Base-by-base conservation (phyloP, 2,329 filamentous ascomycete species). In the Pseudopithomyces maydicus region DNA sequence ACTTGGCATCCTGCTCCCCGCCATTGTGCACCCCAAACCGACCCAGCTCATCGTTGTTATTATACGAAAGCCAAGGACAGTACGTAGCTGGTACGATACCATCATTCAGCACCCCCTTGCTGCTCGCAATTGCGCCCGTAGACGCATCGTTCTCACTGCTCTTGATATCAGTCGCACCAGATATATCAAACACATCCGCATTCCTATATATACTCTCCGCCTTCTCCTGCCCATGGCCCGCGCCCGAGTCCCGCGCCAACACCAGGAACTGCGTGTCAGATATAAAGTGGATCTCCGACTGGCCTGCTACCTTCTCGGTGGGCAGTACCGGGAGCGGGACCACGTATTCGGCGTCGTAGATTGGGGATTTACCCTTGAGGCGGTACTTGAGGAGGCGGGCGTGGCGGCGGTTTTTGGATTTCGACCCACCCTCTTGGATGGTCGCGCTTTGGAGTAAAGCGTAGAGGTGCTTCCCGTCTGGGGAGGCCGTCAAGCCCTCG, bases 1-100 rank as follows among this genome's bases (percentile, higher is more conserved):
- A 74, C 0, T 73, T 76, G 0, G 75, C 66, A 66, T 89, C 83
- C 63, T 88, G 82, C 0, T 74, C 76, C 0, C 87, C 88, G 2
- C 89, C 89, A 64, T 91, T 91, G 65, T 89, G 87, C 3, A 90
- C 73, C 0, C 85, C 84, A 62, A 91, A 91, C 19, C 84, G 82
- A 38, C 80, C 82, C 20, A 92, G 79, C 74, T 91, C 82, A 1
- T 77, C 67, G 61, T 89, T 87, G 57, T 87, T 78, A 69, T 91
- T 92, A 71, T 84, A 88, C 66, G 90, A 85, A 32, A 91, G 68
- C 76, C 88, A 91, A 0, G 82, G 69, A 70, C 88, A 91, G 67
- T 90, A 88, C 29, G 78, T 78, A 0, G 86, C 87, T 0, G 86
- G 79, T 2, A 75, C 82, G 61, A 90, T 83, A 12, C 74, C 81